Base-by-base conservation (phyloP, 2,329 filamentous ascomycete genomes). In the Cytospora piceicola region DNA sequence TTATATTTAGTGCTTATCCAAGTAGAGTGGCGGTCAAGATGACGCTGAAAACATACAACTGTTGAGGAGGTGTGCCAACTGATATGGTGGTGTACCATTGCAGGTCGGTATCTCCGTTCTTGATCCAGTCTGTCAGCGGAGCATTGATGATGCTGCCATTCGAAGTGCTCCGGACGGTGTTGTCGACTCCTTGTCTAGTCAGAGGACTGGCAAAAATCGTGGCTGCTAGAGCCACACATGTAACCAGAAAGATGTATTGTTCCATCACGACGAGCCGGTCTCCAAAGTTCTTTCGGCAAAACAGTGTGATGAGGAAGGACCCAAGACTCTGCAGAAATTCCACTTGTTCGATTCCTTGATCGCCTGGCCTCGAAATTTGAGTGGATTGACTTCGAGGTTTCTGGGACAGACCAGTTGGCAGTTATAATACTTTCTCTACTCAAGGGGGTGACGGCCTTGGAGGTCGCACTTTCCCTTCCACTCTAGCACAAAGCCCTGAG, bases 21-120 rank as follows among this genome's bases (percentile, higher is more conserved):
- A 7, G 27, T 52, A 29, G 22, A 14, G 6, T 14, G 12, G 7
- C 11, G 2, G 22, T 20, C 8, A 34, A 1, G 22, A 2, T 17
- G 11, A 5, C 20, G 6, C 17, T 8, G 15, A 8, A 42, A 2
- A 42, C 65, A 27, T 54, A 67, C 65, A 67, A 66, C 3, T 52
- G 24, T 15, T 66, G 66, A 5, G 59, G 59, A 34, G 66, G 66
- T 1, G 63, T 66, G 14, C 66, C 66, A 3, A 66, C 63, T 20
- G 59, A 59, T 9, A 67, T 30, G 8, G 64, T 66, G 6, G 59
- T 55, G 51, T 51, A 67, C 66, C 66, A 67, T 42, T 67, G 66
- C 27, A 67, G 30, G 49, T 67, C 63, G n/a, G 66, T 67, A 17
- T 59, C 27, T 1, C 56, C 56, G 39, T 63, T 67, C 53, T 51